A percentile compares a stretch with the other conserved stretches of the same genome.
phyloP scores from a whole-genome alignment of 2,329 filamentous ascomycete species.

The Juglanconis juglandina region DNA sequence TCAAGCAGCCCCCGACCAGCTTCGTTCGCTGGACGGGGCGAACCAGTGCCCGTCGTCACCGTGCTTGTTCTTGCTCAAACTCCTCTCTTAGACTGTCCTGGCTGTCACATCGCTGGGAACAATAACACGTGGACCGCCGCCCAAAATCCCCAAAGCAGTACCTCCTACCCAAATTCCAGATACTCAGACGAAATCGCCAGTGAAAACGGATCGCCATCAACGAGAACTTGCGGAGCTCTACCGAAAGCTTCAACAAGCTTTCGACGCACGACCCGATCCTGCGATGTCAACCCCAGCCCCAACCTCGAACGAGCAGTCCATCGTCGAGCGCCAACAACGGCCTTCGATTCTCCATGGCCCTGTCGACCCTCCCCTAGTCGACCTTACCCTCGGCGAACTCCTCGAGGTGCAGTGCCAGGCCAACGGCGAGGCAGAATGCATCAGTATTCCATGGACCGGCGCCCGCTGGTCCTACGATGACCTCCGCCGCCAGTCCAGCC shows the following conservation, averaged over 20 bases:
- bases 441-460: slow-evolving; percentile 74
- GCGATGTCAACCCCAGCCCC: slow-evolving; percentile 9
- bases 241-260: slow-evolving; percentile 9
- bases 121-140: neutral
- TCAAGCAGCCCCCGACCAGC: slow-evolving; percentile 12
- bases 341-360: slow-evolving; percentile 65
- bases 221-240: neutral
- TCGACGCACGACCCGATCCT: neutral
- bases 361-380: slow-evolving; percentile 64
- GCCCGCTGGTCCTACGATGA: slow-evolving; percentile 70
- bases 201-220: slow-evolving; percentile 4
- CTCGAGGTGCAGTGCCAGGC: slow-evolving; percentile 67
- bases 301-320: slow-evolving; percentile 11
- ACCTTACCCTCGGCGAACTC: slow-evolving; percentile 69
- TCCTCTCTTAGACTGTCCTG: neutral
- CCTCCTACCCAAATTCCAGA: neutral
- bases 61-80: neutral
- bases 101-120: neutral
- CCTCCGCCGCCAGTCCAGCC: slow-evolving; percentile 58
- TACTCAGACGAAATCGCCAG: neutral
- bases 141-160: neutral
- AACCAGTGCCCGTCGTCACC: neutral
- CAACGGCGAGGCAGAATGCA: slow-evolving; percentile 62
- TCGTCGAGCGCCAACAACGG: slow-evolving; percentile 32
- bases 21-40: neutral